Percentiles rank a stretch among this genome's conserved stretches.
phyloP scores from a whole-genome alignment of 805 yeast species.

The Wickerhamiella dianesei region DNA sequence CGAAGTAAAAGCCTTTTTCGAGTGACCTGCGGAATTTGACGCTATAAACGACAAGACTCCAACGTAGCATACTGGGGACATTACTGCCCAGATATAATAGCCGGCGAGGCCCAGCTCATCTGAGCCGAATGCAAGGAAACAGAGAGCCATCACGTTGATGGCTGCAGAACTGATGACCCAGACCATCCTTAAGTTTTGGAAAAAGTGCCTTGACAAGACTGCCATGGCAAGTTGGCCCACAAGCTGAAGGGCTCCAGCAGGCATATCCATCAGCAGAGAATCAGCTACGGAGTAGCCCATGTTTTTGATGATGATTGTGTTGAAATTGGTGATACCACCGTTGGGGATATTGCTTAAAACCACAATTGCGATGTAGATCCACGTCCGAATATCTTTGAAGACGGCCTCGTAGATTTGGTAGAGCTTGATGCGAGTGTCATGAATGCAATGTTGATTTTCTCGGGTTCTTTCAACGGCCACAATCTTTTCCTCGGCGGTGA shows the following conservation, averaged over 20 bases:
- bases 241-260: constrained; percentile 31
- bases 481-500: constrained; percentile 32
- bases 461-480: constrained; percentile 39
- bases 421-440: constrained; percentile 38
- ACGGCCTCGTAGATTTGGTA: constrained; percentile 37
- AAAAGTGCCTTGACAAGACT: constrained; percentile 9
- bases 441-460: constrained; percentile 41
- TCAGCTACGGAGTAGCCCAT: constrained; percentile 2
- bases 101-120: constrained; percentile 29
- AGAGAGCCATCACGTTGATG: constrained; percentile 33
- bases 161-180: constrained; percentile 37
- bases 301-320: constrained; percentile 29
- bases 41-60: constrained; percentile 15
- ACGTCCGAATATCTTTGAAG: constrained; percentile 35
- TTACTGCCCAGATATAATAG: constrained; percentile 24
- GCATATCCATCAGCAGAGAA: constrained; percentile 1
- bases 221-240: constrained; percentile 12
- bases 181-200: constrained; percentile 9
- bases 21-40: constrained; percentile 54
- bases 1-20: constrained; percentile 51
- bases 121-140: constrained; percentile 34
- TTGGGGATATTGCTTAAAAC: constrained; percentile 33
- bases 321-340: constrained; percentile 41
- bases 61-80: constrained; percentile 21
- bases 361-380: constrained; percentile 32